phyloP scores from a whole-genome alignment of 768 basidiomycete genomes.

The Tylopilus rubrobrunneus region DNA sequence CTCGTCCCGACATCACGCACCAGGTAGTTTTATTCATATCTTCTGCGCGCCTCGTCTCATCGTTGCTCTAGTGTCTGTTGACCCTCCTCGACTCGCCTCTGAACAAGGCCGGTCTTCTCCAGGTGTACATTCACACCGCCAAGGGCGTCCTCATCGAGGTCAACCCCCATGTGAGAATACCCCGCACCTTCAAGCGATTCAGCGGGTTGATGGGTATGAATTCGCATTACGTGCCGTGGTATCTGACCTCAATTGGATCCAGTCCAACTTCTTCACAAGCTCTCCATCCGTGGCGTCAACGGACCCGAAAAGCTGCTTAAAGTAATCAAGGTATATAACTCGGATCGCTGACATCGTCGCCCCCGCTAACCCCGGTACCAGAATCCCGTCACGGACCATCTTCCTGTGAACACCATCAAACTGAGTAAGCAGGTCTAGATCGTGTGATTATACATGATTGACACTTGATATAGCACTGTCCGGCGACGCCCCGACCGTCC shows the following conservation, averaged over 20 bases:
- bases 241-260: conserved; percentile 6
- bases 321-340: conserved; percentile 77
- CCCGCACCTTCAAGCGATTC: conserved; percentile 97
- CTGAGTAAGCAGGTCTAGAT: conserved; percentile 59
- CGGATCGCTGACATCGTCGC: background rate
- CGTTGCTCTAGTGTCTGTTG: conserved; percentile 69
- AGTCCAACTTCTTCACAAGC: conserved; percentile 97
- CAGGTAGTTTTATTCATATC: conserved; percentile 56
- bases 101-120: conserved; percentile 94
- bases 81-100: conserved; percentile 96
- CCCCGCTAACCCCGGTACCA: conserved; percentile 27
- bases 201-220: conserved; percentile 92
- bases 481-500: conserved; percentile 79
- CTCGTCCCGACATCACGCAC: conserved; percentile 98
- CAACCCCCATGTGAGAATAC: conserved; percentile 96
- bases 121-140: conserved; percentile 97
- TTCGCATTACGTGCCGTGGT: background rate
- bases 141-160: conserved; percentile 97
- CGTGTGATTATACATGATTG: background rate
- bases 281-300: conserved; percentile 93
- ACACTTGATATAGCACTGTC: conserved; percentile 63
- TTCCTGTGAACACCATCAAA: conserved; percentile 94
- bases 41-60: background rate
- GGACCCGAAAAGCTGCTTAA: conserved; percentile 96
- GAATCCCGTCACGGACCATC: conserved; percentile 94